Base-by-base conservation (phyloP, 768 basidiomycete species). In the Gelatoporia subvermispora region DNA sequence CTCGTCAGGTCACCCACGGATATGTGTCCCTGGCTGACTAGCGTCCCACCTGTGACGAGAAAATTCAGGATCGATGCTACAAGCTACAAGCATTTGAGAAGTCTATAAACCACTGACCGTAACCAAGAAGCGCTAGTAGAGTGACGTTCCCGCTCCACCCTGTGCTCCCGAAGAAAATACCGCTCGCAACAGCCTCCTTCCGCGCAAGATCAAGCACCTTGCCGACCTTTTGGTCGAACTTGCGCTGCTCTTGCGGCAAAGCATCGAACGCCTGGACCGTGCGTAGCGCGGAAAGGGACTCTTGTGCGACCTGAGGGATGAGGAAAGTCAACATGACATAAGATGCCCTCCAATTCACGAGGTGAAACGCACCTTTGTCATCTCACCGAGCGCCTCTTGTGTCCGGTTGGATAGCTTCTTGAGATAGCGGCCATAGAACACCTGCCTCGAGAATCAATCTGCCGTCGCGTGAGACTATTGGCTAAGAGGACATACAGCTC, bases 121-220 rank as follows among this genome's bases (percentile, higher is more conserved):
- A 99, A 38, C 93, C 92, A 25, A 99, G 72, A 22, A 99, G 69
- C 41, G 84, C 88, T 38, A 99, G 73, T 41, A 97, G 66, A 0
- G 95, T 93, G 45, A 95, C 74, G 61, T 98, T 98, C 10, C 95
- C 94, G 47, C 93, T 92, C 84, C 91, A 88, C 1, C 91, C 88
- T 0, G 86, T 91, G 45, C 83, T 82, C 16, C 93, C 95, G 64
- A 88, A 96, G 71, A 99, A 99, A 43, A 96, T 84, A 3, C 87
- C 93, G 48, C 82, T 86, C 1, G 95, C 95, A 52, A 88, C 72
- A 1, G 94, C 91, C 66, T 99, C 95, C 57, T 84, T 90, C 54
- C 79, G 80, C 2, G 85, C 88, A 34, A 97, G 78, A 2, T 71
- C 65, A 31, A 97, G 78, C 2, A 98, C 85, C 7, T 64, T 68